These are phyloP conservation scores for Amoeboradix gromovi DNA, from an alignment of 371 early-diverging fungal species.

Conservation along the genomic window DNA sequence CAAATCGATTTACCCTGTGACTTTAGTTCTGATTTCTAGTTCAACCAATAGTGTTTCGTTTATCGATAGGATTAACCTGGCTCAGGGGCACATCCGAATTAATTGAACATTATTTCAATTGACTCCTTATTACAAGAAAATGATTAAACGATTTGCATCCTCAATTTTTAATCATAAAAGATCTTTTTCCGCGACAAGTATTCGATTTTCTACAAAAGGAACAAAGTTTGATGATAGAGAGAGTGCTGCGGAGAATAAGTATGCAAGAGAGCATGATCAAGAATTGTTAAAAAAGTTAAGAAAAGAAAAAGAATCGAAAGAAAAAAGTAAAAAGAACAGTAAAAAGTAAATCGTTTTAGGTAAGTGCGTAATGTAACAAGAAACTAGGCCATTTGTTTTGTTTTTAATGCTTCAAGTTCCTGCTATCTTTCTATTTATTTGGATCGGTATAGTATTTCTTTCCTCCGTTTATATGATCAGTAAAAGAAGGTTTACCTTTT, in stretches of 20 bases:
- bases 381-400: neutral
- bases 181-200: neutral
- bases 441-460: neutral
- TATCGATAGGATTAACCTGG: no score
- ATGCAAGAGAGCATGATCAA: neutral
- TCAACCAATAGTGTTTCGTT: no score
- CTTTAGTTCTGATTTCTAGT: no score
- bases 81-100: no score
- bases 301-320: neutral
- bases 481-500: neutral
- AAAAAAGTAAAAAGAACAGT: neutral
- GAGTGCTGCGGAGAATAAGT: neutral
- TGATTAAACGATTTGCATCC: no score
- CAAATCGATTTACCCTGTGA: no score
- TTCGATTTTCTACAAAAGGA: neutral
- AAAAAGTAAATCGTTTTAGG: no score
- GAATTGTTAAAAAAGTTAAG: neutral
- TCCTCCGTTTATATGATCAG: neutral
- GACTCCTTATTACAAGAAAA: no score
- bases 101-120: no score
- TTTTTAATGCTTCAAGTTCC: neutral
- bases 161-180: no score
- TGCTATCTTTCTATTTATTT: neutral
- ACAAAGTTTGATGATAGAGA: neutral
- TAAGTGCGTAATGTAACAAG: no score